A percentile compares a stretch with the other conserved stretches of the same genome.
Conservation (phyloP, 2,329 filamentous ascomycete species). For the Pestalotiopsis sp. region DNA sequence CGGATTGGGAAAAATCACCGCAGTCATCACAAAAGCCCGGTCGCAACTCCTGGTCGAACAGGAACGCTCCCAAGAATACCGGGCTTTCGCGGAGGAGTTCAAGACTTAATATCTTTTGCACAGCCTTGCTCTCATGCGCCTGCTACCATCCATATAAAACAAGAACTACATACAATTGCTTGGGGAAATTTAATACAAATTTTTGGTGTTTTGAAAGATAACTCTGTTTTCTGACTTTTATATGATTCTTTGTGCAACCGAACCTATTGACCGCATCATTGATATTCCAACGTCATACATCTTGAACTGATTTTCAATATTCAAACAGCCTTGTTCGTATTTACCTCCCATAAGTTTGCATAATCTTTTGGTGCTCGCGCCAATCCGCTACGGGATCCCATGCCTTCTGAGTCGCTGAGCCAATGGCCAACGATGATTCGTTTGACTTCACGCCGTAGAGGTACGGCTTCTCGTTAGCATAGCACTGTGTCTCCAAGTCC, state of each 20-base stretch:
- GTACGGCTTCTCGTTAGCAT: conserved; percentile 50
- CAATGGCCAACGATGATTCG: neutral
- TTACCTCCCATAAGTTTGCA: neutral
- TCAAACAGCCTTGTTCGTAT: too few species aligned
- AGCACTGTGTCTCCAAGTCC: conserved; percentile 45
- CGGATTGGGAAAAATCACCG: neutral
- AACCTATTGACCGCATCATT: neutral
- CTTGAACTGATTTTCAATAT: neutral
- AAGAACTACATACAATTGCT: neutral
- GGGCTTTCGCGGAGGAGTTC: neutral
- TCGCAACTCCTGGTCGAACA: neutral
- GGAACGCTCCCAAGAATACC: neutral
- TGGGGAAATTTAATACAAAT: neutral
- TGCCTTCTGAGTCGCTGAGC: neutral
- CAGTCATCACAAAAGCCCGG: neutral
- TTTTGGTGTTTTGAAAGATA: neutral
- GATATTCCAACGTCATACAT: neutral
- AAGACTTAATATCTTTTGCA: neutral
- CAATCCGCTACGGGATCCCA: conserved; percentile 3
- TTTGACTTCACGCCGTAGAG: conserved; percentile 33
- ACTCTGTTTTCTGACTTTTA: neutral
- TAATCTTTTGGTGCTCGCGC: neutral
- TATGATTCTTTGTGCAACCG: neutral
- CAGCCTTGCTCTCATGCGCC: neutral
- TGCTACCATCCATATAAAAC: neutral